Evolutionary conservation across 23 red algal species (phyloP), one percentile per base, ranked within the genome.

Genomic region (Gracilariopsis chorda): DNA sequence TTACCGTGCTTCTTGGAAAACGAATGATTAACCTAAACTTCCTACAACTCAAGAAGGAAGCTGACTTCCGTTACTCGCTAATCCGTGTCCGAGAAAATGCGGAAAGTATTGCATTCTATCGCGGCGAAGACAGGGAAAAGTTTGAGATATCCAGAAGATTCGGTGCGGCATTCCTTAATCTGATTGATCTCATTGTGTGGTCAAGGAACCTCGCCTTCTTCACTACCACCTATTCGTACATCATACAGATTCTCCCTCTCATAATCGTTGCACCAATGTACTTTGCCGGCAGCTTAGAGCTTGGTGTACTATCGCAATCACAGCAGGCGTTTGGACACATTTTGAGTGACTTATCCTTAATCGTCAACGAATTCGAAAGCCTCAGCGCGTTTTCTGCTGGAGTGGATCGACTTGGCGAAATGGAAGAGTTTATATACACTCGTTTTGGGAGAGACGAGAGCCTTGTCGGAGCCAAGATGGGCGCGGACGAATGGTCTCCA

Each of bases 1-100:
- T 92, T 27, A 89, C 96, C 6, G 79, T 83, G 13, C 40, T 77
- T 2, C 48, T 98, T 51, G 96, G 96, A 2, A 77, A 84, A 30
- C 82, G 86, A 45, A 75, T 98, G 43, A 91, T 98, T 28, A 81
- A 85, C 32, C 77, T 98, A 29, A 95, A 98, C 68, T 98, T 98
- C 62, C 33, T 58, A 27, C 92, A 95, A 67, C 90, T 98, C 25
- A 88, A 95, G 48, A 72, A 85, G 21, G 96, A 98, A 84, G 96
- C 96, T 17, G 96, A 98, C 57, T 98, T 98, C 84, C 96, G 96
- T 7, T 98, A 92, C 83, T 78, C 87, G 16, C 44, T 98, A 24
- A 94, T 95, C 23, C 88, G 96, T 33, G 88, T 98, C 49, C 92
- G 96, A 43, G 96, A 98, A 85, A 98, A 98, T 62, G 96, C 92